Conservation (phyloP, 257 asterid species). For the Solanum dulcamara region DNA sequence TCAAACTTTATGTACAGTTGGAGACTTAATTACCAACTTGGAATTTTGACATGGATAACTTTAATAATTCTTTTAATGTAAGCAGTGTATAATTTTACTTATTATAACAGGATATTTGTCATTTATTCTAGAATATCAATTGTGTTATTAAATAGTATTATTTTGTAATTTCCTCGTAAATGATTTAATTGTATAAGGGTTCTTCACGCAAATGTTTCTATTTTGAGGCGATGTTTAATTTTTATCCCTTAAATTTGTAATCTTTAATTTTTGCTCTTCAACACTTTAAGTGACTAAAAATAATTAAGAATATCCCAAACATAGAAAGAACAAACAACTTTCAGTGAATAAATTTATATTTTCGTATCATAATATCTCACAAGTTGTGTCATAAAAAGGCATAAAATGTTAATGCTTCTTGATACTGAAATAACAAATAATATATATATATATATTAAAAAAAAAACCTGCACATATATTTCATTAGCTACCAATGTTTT, state of each 20-base stretch:
- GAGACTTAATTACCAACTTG: neutral
- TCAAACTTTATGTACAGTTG: neutral
- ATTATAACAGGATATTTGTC: neutral
- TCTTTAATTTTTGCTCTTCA: neutral
- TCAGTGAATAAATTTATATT: neutral
- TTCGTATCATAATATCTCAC: neutral
- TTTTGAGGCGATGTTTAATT: neutral
- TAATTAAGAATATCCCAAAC: neutral
- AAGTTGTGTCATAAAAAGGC: neutral
- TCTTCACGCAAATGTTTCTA: neutral
- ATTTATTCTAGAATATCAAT: neutral
- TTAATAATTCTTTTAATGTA: too few species aligned
- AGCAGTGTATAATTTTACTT: too few species aligned
- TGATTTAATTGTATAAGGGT: neutral
- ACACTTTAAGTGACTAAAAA: neutral
- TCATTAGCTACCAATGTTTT: neutral
- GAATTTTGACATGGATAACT: neutral
- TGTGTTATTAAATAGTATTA: neutral
- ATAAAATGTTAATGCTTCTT: neutral
- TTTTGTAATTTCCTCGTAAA: neutral
- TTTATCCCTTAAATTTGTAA: neutral
- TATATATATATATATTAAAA: too few species aligned
- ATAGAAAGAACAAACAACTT: neutral
- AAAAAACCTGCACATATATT: too few species aligned
- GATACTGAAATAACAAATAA: neutral